Conservation (phyloP, 495 filamentous ascomycete genomes). For the Aspergillus wentii region DNA sequence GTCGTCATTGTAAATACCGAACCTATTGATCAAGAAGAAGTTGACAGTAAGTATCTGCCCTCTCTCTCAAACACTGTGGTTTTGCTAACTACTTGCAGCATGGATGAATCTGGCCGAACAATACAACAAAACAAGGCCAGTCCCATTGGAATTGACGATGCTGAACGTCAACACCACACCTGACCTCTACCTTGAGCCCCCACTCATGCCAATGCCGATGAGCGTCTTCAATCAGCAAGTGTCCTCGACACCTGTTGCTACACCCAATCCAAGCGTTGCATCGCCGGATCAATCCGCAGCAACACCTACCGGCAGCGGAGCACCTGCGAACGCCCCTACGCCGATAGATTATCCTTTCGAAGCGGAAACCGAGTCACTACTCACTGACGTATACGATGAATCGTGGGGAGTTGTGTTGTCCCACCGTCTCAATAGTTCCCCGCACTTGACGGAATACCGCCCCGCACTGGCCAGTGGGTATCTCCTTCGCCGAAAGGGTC, state of each 20-base stretch:
- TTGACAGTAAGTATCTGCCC: slow-evolving; percentile 43
- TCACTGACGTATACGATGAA: slow-evolving; percentile 75
- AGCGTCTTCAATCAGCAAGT: slow-evolving; percentile 27
- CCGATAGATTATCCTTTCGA: slow-evolving; percentile 51
- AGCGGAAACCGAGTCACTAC: slow-evolving; percentile 64
- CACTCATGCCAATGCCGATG: slow-evolving; percentile 24
- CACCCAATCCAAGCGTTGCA: slow-evolving; percentile 45
- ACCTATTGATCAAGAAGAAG: slow-evolving; percentile 68
- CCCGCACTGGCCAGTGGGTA: slow-evolving; percentile 68
- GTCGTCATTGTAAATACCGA: slow-evolving; percentile 72
- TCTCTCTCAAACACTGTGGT: not conserved
- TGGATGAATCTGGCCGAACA: slow-evolving; percentile 43
- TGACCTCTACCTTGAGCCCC: slow-evolving; percentile 51
- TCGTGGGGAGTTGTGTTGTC: slow-evolving; percentile 72
- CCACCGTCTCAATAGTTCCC: slow-evolving; percentile 66
- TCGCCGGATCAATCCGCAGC: slow-evolving; percentile 40
- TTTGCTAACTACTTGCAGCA: slow-evolving; percentile 20
- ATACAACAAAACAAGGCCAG: slow-evolving; percentile 42
- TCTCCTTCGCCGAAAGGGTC: slow-evolving; percentile 68
- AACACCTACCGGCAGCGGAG: slow-evolving; percentile 23
- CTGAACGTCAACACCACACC: slow-evolving; percentile 62
- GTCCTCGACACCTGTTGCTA: slow-evolving; percentile 36
- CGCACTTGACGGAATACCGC: slow-evolving; percentile 56
- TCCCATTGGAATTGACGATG: slow-evolving; percentile 49
- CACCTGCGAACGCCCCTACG: slow-evolving; percentile 46